Conservation (phyloP, 2,329 filamentous ascomycete genomes). For the Colletotrichum cordylinicola region DNA sequence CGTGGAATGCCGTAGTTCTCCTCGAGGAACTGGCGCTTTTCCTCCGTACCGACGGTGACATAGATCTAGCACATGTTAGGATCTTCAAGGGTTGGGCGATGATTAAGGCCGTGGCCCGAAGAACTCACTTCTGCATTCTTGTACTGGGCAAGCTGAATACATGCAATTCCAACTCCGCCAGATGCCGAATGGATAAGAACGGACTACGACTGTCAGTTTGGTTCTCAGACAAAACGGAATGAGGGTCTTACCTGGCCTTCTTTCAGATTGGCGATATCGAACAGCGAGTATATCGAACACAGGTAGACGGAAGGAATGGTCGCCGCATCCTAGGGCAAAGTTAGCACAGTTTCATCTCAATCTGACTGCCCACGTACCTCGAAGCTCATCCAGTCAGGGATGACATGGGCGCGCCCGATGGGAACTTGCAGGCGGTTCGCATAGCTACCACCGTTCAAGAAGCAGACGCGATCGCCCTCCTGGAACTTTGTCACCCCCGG, state of each 20-base stretch:
- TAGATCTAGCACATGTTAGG: constrained; percentile 17
- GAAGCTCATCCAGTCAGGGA: not conserved
- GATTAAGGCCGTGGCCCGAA: not conserved
- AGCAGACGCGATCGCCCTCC: not conserved
- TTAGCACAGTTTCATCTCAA: not conserved
- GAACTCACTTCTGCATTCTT: not conserved
- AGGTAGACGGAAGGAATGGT: not conserved
- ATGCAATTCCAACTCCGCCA: not conserved
- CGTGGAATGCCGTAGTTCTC: not conserved
- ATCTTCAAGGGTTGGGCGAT: not conserved
- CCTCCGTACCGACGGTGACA: constrained; percentile 30
- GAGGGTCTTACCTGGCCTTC: constrained; percentile 13
- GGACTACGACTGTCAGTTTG: not conserved
- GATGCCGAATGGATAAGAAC: not conserved
- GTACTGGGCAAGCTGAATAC: not conserved
- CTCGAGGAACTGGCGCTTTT: constrained; percentile 26
- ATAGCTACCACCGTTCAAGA: not conserved
- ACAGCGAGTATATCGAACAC: constrained; percentile 23
- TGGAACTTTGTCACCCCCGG: not conserved
- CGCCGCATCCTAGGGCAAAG: not conserved
- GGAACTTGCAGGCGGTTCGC: not conserved
- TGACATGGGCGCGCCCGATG: not conserved
- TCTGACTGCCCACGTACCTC: not conserved
- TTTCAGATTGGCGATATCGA: constrained; percentile 29
- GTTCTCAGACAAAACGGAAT: not conserved